Evolutionary conservation across 139 green algal species (phyloP), one percentile per base, ranked within the genome.

Genomic region (Mychonastes homosphaera): DNA sequence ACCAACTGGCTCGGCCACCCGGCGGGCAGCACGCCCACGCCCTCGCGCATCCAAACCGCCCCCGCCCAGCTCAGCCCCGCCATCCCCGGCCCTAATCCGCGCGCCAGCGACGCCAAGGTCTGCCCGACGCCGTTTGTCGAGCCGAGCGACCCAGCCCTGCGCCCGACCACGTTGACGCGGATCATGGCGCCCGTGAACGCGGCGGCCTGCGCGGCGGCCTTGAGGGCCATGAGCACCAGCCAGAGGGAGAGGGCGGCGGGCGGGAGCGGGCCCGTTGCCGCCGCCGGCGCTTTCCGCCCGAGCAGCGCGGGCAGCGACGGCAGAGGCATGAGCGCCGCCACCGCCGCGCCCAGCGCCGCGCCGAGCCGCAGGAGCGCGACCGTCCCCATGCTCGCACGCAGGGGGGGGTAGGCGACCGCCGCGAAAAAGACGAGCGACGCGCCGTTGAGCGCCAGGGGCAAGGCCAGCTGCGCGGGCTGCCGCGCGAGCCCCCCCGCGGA

Each of bases 121-220:
- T 88, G 79, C 1, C 82, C 82, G 6, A 73, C 59, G 10, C 82
- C 82, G 51, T 90, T 90, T 8, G 88, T 78, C 9, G 58, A 44
- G 3, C 79, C 79, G 29, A 90, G 52, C 13, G 64, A 46, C n/a
- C n/a, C n/a, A n/a, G n/a, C n/a, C n/a, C n/a, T n/a, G n/a, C n/a
- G n/a, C n/a, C n/a, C n/a, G n/a, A n/a, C n/a, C n/a, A n/a, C n/a
- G 38, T 85, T 86, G 15, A 86, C 77, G 4, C 78, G 29, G 27
- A 86, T 79, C 52, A 85, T 79, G 35, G 73, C 62, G 12, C 60
- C 57, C 3, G 73, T 87, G 69, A 83, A 86, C 15, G 70, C 64
- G 36, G 45, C 65, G 63, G 55, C 67, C 52, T 72, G 61, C 2
- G 64, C 52, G 26, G 64, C 50, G 12, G 58, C 51, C 43, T 75